Percentiles rank a stretch among this genome's conserved stretches.
These are phyloP conservation scores for Scytalidium sp. DNA, from an alignment of 2,329 filamentous ascomycete species.

Conservation along the genomic window DNA sequence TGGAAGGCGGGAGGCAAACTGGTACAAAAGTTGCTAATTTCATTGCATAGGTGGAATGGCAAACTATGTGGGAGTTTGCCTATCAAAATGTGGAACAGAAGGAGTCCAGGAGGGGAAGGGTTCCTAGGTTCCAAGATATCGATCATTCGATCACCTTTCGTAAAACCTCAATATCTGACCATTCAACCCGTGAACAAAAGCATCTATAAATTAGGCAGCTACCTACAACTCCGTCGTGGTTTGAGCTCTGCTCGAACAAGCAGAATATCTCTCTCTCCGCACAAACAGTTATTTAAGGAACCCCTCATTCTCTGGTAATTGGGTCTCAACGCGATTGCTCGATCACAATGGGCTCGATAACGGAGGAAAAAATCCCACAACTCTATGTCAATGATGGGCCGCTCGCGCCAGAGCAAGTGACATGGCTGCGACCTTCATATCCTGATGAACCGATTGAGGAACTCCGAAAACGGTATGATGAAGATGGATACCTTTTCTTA, in stretches of 20 bases:
- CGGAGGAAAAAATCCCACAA: background rate
- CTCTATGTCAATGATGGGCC: conserved; percentile 19
- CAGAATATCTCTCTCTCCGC: no score
- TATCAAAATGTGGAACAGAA: background rate
- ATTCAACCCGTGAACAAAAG: no score
- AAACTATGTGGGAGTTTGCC: background rate
- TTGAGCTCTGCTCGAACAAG: no score
- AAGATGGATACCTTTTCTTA: conserved; percentile 40
- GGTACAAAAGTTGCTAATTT: no score
- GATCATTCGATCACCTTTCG: background rate
- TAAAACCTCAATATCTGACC: no score
- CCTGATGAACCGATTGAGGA: conserved; percentile 34
- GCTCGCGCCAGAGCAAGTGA: conserved; percentile 20
- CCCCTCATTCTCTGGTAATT: no score
- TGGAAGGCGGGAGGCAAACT: no score
- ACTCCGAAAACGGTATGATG: conserved; percentile 32
- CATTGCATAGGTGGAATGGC: background rate
- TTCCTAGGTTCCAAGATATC: background rate
- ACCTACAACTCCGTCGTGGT: no score
- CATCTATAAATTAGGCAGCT: no score
- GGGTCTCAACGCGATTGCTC: no score
- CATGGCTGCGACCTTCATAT: conserved; percentile 29
- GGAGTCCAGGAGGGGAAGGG: no score
- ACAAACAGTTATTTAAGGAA: no score
- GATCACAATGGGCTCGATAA: background rate